Conservation (phyloP, 2,329 filamentous ascomycete genomes). For the Aspergillus puulaauensis region DNA sequence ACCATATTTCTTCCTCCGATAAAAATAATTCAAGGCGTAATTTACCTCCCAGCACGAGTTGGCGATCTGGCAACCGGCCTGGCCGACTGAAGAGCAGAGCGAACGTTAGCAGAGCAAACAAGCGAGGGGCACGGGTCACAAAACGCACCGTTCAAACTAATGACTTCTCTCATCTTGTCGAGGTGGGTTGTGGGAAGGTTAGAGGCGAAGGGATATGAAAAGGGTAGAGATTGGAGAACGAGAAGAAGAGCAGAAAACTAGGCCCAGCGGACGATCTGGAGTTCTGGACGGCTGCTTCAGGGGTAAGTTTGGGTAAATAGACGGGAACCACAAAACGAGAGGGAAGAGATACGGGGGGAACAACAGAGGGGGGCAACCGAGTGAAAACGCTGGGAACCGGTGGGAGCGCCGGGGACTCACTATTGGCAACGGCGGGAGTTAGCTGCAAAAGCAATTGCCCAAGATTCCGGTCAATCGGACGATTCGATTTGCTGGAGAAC, state of each 20-base stretch:
- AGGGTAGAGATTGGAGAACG: conserved; percentile 14
- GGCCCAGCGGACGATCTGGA: conserved; percentile 26
- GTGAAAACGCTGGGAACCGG: conserved; percentile 15
- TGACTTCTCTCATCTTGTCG: conserved; percentile 95
- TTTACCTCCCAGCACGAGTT: conserved; percentile 99
- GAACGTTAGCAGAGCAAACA: conserved; percentile 22
- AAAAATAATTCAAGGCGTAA: conserved; percentile 25
- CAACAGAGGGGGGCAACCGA: conserved; percentile 6
- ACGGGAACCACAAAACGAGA: conserved; percentile 19
- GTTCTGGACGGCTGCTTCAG: conserved; percentile 27
- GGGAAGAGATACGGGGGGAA: conserved; percentile 18
- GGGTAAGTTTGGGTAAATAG: conserved; percentile 22
- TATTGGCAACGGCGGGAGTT: conserved; percentile 11
- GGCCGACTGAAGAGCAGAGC: conserved; percentile 69
- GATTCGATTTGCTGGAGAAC: conserved; percentile 45
- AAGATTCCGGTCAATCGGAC: conserved; percentile 31
- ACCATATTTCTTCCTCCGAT: background rate
- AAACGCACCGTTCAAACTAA: conserved; percentile 91
- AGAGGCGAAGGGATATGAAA: conserved; percentile 16
- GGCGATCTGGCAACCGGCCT: conserved; percentile 99
- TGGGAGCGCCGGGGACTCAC: conserved; percentile 15
- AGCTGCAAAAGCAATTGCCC: conserved; percentile 12
- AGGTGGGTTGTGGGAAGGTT: conserved; percentile 19
- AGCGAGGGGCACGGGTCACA: conserved; percentile 11
- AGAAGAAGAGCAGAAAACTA: conserved; percentile 27